These are phyloP conservation scores for Agapanthus africanus DNA, from an alignment of 106 monocot species.

Conservation along the genomic window DNA sequence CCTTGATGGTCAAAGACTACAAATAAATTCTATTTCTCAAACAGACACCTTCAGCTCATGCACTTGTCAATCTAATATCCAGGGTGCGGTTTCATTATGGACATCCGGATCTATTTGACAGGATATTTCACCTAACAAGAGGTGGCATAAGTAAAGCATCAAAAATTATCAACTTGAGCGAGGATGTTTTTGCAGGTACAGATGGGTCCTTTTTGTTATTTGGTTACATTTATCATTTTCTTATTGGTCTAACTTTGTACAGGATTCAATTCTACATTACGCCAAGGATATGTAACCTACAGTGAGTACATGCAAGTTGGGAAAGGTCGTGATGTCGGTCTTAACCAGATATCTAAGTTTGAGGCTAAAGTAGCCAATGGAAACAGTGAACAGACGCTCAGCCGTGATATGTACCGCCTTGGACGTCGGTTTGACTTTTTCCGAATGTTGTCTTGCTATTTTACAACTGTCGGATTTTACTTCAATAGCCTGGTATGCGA, in stretches of 20 bases:
- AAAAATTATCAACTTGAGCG: constrained; percentile 85
- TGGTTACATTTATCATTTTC: too few relatives aligned
- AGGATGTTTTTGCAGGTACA: constrained; percentile 95
- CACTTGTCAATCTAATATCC: constrained; percentile 4
- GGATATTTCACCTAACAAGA: constrained; percentile 95
- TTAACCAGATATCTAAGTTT: constrained; percentile 80
- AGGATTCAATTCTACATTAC: constrained; percentile 73
- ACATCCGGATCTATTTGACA: constrained; percentile 97
- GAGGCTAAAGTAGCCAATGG: constrained; percentile 85
- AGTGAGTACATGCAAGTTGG: constrained; percentile 81
- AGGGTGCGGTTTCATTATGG: constrained; percentile 99
- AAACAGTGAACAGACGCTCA: constrained; percentile 70
- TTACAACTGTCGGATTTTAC: constrained; percentile 79
- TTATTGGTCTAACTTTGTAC: too few relatives aligned
- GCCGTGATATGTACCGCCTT: constrained; percentile 67
- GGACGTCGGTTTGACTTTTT: constrained; percentile 71
- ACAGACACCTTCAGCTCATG: neutral
- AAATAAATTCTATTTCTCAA: neutral
- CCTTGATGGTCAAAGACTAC: neutral
- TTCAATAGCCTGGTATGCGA: constrained; percentile 60
- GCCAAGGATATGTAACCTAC: constrained; percentile 52
- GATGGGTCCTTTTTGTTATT: neutral
- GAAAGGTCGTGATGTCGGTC: constrained; percentile 84
- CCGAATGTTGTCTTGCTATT: constrained; percentile 75
- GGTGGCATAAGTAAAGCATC: constrained; percentile 99